Conservation (phyloP, 805 yeast species). For the Clavispora asparagi region DNA sequence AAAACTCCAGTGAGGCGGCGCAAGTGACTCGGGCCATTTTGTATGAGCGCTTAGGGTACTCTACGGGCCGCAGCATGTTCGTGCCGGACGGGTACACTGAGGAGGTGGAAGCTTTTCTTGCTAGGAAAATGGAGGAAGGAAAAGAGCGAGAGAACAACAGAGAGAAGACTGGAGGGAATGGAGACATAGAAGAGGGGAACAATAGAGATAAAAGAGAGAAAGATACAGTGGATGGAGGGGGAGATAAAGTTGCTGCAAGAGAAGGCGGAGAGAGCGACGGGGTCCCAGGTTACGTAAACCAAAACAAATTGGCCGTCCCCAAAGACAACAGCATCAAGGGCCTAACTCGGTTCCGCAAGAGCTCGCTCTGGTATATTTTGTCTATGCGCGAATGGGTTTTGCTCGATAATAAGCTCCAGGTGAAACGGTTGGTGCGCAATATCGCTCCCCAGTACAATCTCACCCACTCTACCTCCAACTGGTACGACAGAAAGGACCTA, state of each 20-base stretch:
- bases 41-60: conserved; percentile 35
- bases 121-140: not conserved
- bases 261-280: not conserved
- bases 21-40: conserved; percentile 42
- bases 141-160: too few species aligned
- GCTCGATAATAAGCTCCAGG: conserved; percentile 23
- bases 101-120: not conserved
- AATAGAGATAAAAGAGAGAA: conserved; percentile 22
- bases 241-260: conserved; percentile 12
- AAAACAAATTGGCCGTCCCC: conserved; percentile 27
- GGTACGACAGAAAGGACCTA: conserved; percentile 32
- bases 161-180: not conserved
- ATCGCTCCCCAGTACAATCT: conserved; percentile 19
- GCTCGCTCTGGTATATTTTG: conserved; percentile 69
- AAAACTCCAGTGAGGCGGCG: conserved; percentile 37
- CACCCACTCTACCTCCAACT: conserved; percentile 14
- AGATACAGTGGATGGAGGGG: too few species aligned
- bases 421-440: conserved; percentile 22
- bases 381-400: conserved; percentile 66
- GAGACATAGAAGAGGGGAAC: conserved; percentile 7
- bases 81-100: conserved; percentile 7
- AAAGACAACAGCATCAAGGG: conserved; percentile 43
- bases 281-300: conserved; percentile 22
- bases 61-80: conserved; percentile 7
- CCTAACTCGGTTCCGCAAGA: conserved; percentile 61